Evolutionary conservation across 2,329 filamentous ascomycete genomes (phyloP), one percentile per base, ranked within the genome.

Genomic region (Westerdykella ornata): DNA sequence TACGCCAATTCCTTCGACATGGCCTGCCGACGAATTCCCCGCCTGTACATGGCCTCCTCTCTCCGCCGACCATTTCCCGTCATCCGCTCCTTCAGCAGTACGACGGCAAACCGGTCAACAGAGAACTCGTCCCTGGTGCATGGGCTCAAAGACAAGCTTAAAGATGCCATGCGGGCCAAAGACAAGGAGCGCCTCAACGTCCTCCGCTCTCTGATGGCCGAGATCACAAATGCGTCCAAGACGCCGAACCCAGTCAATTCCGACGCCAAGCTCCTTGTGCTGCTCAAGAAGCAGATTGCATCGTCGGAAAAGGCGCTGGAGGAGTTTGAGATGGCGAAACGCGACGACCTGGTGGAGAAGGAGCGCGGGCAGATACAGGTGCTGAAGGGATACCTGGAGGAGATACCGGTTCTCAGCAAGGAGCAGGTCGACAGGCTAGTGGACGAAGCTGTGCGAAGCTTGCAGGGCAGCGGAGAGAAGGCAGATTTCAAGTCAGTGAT

Each of bases 201-300:
- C 29, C 74, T 90, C 37, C 82, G 85, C 51, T 65, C 74, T 31
- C 69, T 89, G 47, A 74, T 89, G 49, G 73, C 83, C 22, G 77
- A 83, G 47, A 80, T 84, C 46, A 80, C 82, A 53, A 89, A 88
- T 65, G 81, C 83, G 26, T 82, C 80, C 61, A 89, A 89, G 68
- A 87, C 84, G 12, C 59, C 74, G 30, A 72, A 69, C 30, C 85
- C 85, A n/a, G 78, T 89, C 57, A 72, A 70, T 41, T 85, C 79
- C 16, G 84, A 90, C 63, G 73, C 76, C 48, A 78, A 84, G 56
- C 72, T 90, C 41, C 76, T 88, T 19, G 69, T 73, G 6, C 70
- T 89, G 37, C 73, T 92, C 42, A 75, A 78, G 48, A 83, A 81
- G 66, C 76, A 80, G 38, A 74, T 77, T 16, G 74, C 75, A 33